Evolutionary conservation across 1,284 basidiomycete genomes (phyloP).

Genomic region (Gymnopus androsaceus): DNA sequence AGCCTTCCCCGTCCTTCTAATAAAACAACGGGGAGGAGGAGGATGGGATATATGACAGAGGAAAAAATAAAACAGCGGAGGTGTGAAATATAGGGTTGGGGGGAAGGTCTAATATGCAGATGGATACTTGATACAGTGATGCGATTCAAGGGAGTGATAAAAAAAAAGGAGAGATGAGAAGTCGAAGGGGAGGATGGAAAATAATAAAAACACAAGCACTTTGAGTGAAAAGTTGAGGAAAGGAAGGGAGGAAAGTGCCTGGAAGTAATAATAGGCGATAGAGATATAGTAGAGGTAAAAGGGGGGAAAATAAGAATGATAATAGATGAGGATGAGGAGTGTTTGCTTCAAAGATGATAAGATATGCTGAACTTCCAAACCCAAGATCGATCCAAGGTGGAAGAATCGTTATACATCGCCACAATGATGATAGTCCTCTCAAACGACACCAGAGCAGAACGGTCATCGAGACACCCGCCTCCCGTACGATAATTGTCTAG

Average conservation of each 20-base stretch:
- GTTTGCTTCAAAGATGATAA: constrained; percentile 12
- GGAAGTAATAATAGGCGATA: constrained; percentile 9
- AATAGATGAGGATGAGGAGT: constrained; percentile 9
- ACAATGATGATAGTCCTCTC: neutral
- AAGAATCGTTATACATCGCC: constrained; percentile 7
- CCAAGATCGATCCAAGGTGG: constrained; percentile 11
- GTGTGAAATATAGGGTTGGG: neutral
- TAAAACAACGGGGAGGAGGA: constrained; percentile 5
- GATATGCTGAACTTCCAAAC: constrained; percentile 16
- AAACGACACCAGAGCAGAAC: neutral
- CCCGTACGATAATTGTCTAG: neutral
- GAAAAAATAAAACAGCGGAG: neutral
- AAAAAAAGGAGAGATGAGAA: neutral
- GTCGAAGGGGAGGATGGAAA: neutral
- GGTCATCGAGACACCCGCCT: neutral
- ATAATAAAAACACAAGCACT: constrained; percentile 6
- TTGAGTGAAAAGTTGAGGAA: neutral
- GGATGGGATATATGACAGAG: neutral
- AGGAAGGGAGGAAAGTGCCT: neutral
- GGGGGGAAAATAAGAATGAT: constrained; percentile 1
- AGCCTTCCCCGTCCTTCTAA: constrained; percentile 6
- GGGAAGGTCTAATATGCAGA: constrained; percentile 8
- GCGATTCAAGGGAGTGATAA: constrained; percentile 9
- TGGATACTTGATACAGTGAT: constrained; percentile 18
- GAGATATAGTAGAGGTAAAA: constrained; percentile 7